A percentile compares a stretch with the other conserved stretches of the same genome.
phyloP scores from a whole-genome alignment of 163 green algal genomes.

The Scenedesmus sp. region DNA sequence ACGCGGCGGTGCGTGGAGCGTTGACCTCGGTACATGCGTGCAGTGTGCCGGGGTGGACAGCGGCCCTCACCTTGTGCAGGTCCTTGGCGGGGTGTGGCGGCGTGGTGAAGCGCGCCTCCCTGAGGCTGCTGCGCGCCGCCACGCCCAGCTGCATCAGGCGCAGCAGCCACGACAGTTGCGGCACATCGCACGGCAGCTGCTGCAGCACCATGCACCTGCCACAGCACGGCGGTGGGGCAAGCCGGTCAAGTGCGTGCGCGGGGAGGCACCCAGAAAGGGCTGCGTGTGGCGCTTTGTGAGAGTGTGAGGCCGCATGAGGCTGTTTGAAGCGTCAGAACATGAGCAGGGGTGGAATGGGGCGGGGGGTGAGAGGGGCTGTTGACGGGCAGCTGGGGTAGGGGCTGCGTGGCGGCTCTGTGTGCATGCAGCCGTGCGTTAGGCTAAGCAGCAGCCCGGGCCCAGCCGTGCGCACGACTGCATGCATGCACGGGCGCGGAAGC shows the following conservation, averaged over 20 bases:
- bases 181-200: slow-evolving; percentile 30
- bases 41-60: background rate
- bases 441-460: too few relatives aligned
- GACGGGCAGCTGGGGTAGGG: background rate
- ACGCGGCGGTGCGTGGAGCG: too few relatives aligned
- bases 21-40: too few relatives aligned
- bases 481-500: too few relatives aligned
- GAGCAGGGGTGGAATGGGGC: too few relatives aligned
- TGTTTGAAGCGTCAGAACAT: too few relatives aligned
- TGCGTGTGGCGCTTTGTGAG: too few relatives aligned
- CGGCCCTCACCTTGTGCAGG: background rate
- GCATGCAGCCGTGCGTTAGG: background rate
- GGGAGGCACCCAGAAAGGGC: too few relatives aligned
- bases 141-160: slow-evolving; percentile 43
- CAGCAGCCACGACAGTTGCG: slow-evolving; percentile 40
- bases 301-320: too few relatives aligned
- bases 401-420: background rate
- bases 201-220: slow-evolving; percentile 30
- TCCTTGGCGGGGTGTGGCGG: background rate
- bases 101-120: slow-evolving; percentile 24
- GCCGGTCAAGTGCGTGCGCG: background rate
- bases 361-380: too few relatives aligned
- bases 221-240: background rate
- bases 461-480: too few relatives aligned
- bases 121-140: background rate